Percentiles rank a stretch among this genome's conserved stretches.
phyloP scores from a whole-genome alignment of 2,329 filamentous ascomycete genomes.

The Nemania sp. region DNA sequence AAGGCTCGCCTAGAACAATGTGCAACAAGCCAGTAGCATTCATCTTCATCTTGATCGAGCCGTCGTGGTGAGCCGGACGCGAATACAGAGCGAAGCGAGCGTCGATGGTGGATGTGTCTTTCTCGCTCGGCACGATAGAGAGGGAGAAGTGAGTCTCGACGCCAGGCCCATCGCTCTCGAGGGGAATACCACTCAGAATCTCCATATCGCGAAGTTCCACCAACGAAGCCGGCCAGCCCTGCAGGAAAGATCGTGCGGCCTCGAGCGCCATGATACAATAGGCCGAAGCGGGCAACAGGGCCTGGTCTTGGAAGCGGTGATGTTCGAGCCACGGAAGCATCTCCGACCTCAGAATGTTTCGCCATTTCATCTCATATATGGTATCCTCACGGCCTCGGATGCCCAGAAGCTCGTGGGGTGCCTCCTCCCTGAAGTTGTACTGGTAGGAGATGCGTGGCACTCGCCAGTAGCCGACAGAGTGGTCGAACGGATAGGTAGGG shows the following conservation, averaged over 20 bases:
- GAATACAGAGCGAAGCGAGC: conserved; percentile 54
- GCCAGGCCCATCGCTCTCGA: conserved; percentile 50
- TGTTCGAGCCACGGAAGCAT: conserved; percentile 57
- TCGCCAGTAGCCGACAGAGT: conserved; percentile 57
- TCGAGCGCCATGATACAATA: conserved; percentile 62
- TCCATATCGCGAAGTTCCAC: conserved; percentile 48
- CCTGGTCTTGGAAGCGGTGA: conserved; percentile 59
- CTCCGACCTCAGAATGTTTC: conserved; percentile 55
- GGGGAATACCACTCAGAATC: conserved; percentile 47
- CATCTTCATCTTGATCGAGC: conserved; percentile 52
- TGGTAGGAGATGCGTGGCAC: conserved; percentile 59
- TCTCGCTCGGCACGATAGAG: conserved; percentile 6
- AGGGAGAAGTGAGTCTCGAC: conserved; percentile 56
- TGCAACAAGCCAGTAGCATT: conserved; percentile 52
- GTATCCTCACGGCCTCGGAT: conserved; percentile 54
- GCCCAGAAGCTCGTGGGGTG: conserved; percentile 55
- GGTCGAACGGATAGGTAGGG: conserved; percentile 63
- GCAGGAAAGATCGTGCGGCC: conserved; percentile 52
- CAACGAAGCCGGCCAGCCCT: conserved; percentile 42
- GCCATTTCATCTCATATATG: conserved; percentile 54
- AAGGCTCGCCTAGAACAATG: conserved; percentile 50
- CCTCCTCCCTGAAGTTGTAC: conserved; percentile 49
- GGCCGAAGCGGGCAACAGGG: conserved; percentile 60
- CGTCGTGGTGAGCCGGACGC: conserved; percentile 46
- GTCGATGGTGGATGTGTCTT: conserved; percentile 42